Percentiles rank a stretch among this genome's conserved stretches.
These are phyloP conservation scores for Endotrypanum monterogeii DNA, from an alignment of 208 protist species.

Conservation along the genomic window DNA sequence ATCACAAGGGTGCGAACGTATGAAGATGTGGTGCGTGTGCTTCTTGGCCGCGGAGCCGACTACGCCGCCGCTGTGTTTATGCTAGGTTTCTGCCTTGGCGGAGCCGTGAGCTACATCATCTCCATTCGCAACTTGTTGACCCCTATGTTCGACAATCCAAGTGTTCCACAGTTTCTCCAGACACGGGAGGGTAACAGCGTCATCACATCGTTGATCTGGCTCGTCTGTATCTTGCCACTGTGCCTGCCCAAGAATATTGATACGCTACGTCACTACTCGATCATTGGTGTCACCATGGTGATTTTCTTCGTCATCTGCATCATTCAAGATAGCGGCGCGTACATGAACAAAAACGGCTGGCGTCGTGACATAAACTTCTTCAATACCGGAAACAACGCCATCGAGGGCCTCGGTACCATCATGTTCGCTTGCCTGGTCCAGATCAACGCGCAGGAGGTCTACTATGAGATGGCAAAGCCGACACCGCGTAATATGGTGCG, in stretches of 20 bases:
- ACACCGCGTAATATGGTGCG: conserved; percentile 47
- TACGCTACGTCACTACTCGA: conserved; percentile 60
- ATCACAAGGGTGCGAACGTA: conserved; percentile 46
- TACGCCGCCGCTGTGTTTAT: conserved; percentile 36
- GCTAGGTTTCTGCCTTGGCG: conserved; percentile 51
- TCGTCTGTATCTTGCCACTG: conserved; percentile 67
- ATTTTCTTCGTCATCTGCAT: conserved; percentile 69
- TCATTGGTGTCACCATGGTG: conserved; percentile 52
- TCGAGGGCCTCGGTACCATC: conserved; percentile 49
- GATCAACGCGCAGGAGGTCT: conserved; percentile 57
- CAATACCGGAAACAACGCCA: conserved; percentile 34
- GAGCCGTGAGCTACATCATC: conserved; percentile 71
- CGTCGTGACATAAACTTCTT: conserved; percentile 41
- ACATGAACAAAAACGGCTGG: conserved; percentile 39
- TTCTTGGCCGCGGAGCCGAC: conserved; percentile 37
- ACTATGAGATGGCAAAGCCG: conserved; percentile 46
- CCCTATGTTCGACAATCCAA: conserved; percentile 42
- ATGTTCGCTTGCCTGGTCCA: conserved; percentile 70
- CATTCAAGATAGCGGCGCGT: conserved; percentile 33
- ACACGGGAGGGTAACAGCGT: conserved; percentile 40
- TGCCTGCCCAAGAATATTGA: conserved; percentile 62
- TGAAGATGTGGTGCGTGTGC: conserved; percentile 25
- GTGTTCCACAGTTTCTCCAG: conserved; percentile 36
- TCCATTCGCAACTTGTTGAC: conserved; percentile 56
- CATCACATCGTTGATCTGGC: conserved; percentile 49